Base-by-base conservation (phyloP, 2,329 filamentous ascomycete species). In the Westerdykella sp. region DNA sequence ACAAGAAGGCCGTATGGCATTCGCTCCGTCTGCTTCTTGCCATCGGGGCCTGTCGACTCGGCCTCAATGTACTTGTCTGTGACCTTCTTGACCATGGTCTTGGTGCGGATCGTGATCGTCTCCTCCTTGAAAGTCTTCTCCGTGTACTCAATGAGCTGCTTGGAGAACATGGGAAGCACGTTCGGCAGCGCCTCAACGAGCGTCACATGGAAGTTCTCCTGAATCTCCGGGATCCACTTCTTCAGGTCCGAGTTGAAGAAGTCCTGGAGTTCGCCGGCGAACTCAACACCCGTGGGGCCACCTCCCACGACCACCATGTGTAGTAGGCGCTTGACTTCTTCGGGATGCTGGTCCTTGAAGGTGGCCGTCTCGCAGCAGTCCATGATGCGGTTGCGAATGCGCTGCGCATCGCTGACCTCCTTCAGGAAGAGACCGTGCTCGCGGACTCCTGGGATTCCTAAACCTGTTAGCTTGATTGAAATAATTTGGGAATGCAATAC, bases 61-160 rank as follows among this genome's bases (percentile, higher is more conserved):
- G 91, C 93, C 74, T 97, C 88, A 62, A 98, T 91, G 64, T 81
- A 84, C 72, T 86, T 94, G 60, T 93, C 84, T 25, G 88, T 95
- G 47, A 98, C 93, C 49, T 85, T 90, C 79, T 97, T 97, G 68
- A 98, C 93, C 84, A 95, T 94, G 54, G 93, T 97, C 81, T 97
- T 97, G 59, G 93, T 95, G 71, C 87, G 85, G 73, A 98, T 95
- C 58, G 87, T 84, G 66, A 98, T 98, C 66, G 89, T 90, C 73
- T 98, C 93, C 75, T 98, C 93, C 73, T 95, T 93, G 76, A 98
- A 94, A 37, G 91, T 96, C 71, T 90, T 91, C 74, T 98, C 93
- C 57, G 93, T 98, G 78, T 98, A 98, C 63, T 98, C 93, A 65
- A 98, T 97, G 63, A 98, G 78, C 71, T 95, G 89, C 80, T 97